Evolutionary conservation across 805 yeast species (phyloP).

Genomic region (Saccharomycopsis malanga): DNA sequence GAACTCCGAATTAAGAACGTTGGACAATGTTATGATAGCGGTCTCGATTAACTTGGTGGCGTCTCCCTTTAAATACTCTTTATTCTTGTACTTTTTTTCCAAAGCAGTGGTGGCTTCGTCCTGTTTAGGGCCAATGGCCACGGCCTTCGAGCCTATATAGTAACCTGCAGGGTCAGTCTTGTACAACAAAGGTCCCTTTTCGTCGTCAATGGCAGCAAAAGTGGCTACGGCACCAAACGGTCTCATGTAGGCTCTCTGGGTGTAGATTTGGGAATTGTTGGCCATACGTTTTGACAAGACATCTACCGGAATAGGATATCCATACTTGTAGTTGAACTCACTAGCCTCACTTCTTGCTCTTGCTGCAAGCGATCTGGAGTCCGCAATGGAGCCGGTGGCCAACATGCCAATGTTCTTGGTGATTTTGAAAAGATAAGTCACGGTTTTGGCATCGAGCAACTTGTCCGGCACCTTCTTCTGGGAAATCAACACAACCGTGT

Average conservation of each 20-base stretch:
- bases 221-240: conserved; percentile 94
- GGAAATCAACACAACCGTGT: conserved; percentile 79
- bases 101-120: conserved; percentile 87
- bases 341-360: conserved; percentile 95
- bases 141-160: conserved; percentile 83
- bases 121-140: conserved; percentile 95
- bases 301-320: conserved; percentile 95
- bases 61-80: conserved; percentile 62
- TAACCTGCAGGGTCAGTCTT: conserved; percentile 98
- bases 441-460: conserved; percentile 79
- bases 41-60: conserved; percentile 87
- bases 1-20: conserved; percentile 86
- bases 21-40: conserved; percentile 79
- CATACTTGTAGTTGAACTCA: conserved; percentile 88
- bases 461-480: conserved; percentile 97
- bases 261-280: conserved; percentile 87
- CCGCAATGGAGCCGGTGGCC: conserved; percentile 93
- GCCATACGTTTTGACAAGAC: conserved; percentile 93
- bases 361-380: conserved; percentile 82
- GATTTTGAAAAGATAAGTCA: conserved; percentile 77
- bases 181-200: conserved; percentile 79
- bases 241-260: conserved; percentile 98
- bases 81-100: conserved; percentile 83
- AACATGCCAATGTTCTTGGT: conserved; percentile 81
- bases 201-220: conserved; percentile 82